Evolutionary conservation across 257 asterid genomes (phyloP).

Genomic region (Rubia yunnanensis): DNA sequence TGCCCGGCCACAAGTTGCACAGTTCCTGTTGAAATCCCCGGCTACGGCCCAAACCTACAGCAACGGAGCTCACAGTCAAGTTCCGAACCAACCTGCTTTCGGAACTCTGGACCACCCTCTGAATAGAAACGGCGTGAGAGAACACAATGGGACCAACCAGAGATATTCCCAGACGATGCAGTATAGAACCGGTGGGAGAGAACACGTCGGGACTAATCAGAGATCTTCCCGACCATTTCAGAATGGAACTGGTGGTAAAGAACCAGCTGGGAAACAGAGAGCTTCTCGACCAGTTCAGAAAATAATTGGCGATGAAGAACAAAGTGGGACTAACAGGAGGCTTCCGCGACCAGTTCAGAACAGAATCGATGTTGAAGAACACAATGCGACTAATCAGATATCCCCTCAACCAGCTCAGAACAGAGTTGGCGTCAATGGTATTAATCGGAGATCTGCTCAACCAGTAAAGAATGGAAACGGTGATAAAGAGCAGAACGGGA

Average conservation of each 20-base stretch:
- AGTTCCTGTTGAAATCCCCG: slow-evolving; percentile 21
- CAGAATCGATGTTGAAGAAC: too few relatives aligned
- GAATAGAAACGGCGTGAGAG: slow-evolving; percentile 4
- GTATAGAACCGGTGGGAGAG: background rate
- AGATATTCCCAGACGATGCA: slow-evolving; percentile 21
- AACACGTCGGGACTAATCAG: background rate
- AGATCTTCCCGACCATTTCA: background rate
- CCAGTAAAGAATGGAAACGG: too few relatives aligned
- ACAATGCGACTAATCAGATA: too few relatives aligned
- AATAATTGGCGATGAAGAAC: too few relatives aligned
- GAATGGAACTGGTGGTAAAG: background rate
- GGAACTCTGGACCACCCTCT: slow-evolving; percentile 18
- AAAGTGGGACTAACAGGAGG: too few relatives aligned
- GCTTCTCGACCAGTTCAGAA: background rate
- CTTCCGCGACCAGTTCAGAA: too few relatives aligned
- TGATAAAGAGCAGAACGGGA: too few relatives aligned
- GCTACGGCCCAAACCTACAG: slow-evolving; percentile 22
- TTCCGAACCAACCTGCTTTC: slow-evolving; percentile 6
- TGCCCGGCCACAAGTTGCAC: slow-evolving; percentile 42
- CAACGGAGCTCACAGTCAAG: slow-evolving; percentile 21
- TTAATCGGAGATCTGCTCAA: too few relatives aligned
- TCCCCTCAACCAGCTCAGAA: too few relatives aligned
- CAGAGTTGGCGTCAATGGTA: too few relatives aligned
- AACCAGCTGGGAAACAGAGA: background rate
- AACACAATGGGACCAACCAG: background rate